These are phyloP conservation scores for Torulaspora microellipsoides DNA, from an alignment of 805 yeast genomes.

Conservation along the genomic window DNA sequence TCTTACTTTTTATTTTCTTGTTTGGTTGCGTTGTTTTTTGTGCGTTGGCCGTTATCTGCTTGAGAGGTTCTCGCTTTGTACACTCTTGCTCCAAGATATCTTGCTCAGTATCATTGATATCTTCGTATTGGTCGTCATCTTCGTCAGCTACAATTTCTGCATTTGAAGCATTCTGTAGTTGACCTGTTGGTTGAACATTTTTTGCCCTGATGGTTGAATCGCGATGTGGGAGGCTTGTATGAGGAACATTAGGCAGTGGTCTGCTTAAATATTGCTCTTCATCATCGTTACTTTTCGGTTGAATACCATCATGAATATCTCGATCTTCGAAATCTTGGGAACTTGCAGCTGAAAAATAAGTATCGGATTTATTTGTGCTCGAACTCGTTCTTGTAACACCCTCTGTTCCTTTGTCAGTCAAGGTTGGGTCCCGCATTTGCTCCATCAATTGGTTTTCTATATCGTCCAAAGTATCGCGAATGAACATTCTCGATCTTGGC, in stretches of 20 bases:
- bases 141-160: constrained; percentile 4
- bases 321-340: constrained; percentile 8
- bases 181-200: constrained; percentile 13
- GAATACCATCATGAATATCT: constrained; percentile 5
- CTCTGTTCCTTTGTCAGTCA: constrained; percentile 1
- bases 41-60: not conserved
- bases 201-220: constrained; percentile 10
- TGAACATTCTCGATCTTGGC: constrained; percentile 28
- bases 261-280: constrained; percentile 21
- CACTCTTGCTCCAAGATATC: not conserved
- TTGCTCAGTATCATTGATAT: constrained; percentile 14
- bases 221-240: constrained; percentile 7
- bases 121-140: constrained; percentile 21
- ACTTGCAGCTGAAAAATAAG: constrained; percentile 27
- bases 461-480: constrained; percentile 23
- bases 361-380: constrained; percentile 18
- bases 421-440: constrained; percentile 12
- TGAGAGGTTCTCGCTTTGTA: not conserved
- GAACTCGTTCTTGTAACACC: constrained; percentile 11
- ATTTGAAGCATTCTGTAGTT: constrained; percentile 11
- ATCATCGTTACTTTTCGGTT: constrained; percentile 2
- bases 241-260: constrained; percentile 25
- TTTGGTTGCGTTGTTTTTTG: constrained; percentile 1
- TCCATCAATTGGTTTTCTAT: constrained; percentile 20
- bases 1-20: constrained; percentile 3